Evolutionary conservation across 2,329 filamentous ascomycete genomes (phyloP), one percentile per base, ranked within the genome.

Genomic region (Pseudovirgaria hyperparasitica): DNA sequence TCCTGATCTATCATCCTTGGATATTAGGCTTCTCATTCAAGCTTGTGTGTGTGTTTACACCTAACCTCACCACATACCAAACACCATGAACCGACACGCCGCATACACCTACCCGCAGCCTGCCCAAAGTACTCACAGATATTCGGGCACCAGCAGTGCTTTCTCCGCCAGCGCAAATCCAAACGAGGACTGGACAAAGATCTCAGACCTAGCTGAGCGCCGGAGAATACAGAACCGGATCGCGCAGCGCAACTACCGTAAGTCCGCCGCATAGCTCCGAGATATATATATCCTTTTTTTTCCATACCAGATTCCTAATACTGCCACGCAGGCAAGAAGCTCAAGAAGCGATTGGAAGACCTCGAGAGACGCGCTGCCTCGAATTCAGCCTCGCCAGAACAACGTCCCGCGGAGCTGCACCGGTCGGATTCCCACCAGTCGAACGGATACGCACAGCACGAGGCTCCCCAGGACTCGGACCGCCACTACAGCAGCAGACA

Each of bases 151-250:
- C 35, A 93, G 84, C 63, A 93, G 84, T 60, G 87, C 87, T 43
- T 93, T 92, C 65, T 92, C 82, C 60, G 80, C 79, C 45, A 92
- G 84, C 38, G 87, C 86, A 44, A 92, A 92, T 55, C 82, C 87
- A 29, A 86, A 94, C 50, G 87, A 96, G 62, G 87, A 96, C 63
- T 96, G 87, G 87, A 94, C 87, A 51, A 92, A 94, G 72, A 93
- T 96, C 54, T 92, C 87, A 31, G 87, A 96, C 57, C 76, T 96
- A 33, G 87, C 86, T 27, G 87, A 96, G 62, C 76, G 90, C 49
- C 70, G 86, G 46, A 73, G 86, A 51, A 93, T 94, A 62, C 86
- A 96, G 61, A 96, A 96, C 63, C 76, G 87, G 43, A 94, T 96
- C 67, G 87, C 87, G 41, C 87, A 96, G 62, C 78, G 86, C 47